Evolutionary conservation across 352 stramenopile genomes (phyloP).

Genomic region (Pythium plurisporium): DNA sequence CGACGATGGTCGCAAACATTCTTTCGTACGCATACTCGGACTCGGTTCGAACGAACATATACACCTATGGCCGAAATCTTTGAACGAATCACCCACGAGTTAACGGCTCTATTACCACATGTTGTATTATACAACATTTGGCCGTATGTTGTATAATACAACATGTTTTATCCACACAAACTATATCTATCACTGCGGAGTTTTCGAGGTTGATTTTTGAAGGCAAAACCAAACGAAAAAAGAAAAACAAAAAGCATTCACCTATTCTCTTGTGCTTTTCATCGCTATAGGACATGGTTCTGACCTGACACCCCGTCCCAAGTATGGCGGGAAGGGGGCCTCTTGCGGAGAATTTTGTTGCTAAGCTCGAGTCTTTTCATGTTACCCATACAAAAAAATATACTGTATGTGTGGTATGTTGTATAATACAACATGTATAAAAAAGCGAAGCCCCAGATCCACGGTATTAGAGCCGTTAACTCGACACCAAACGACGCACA

Average conservation of each 20-base stretch:
- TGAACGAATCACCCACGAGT: neutral
- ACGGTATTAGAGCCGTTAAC: neutral
- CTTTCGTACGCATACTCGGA: neutral
- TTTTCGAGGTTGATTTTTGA: neutral
- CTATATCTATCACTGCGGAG: neutral
- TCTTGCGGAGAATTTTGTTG: neutral
- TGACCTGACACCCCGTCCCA: neutral
- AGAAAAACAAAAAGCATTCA: neutral
- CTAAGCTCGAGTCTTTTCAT: neutral
- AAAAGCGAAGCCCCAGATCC: neutral
- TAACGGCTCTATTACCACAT: neutral
- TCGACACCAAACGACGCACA: neutral
- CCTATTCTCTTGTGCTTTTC: neutral
- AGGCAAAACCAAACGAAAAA: neutral
- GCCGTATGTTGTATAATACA: neutral
- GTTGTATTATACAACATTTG: neutral
- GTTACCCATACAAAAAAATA: neutral
- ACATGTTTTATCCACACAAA: neutral
- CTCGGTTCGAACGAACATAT: slow-evolving; percentile 11
- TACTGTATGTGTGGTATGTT: neutral
- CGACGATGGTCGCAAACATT: slow-evolving; percentile 1
- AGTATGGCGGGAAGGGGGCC: neutral
- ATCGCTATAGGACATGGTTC: neutral
- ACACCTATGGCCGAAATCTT: neutral
- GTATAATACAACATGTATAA: neutral